Evolutionary conservation across 75 land plant genomes (phyloP).

Genomic region (Pinus albicaulis): DNA sequence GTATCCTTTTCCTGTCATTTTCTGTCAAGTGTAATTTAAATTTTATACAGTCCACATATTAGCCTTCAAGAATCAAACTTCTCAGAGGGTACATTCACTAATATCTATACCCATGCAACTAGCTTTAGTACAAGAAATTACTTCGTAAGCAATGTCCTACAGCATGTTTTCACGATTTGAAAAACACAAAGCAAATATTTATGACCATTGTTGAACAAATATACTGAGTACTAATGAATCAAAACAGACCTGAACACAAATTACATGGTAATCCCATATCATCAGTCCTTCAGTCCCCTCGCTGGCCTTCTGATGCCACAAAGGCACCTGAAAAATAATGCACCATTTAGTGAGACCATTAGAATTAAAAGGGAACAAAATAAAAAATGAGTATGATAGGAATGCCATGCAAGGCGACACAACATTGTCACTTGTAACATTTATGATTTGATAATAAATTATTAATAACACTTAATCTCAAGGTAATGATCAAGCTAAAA

Average conservation of each 20-base stretch:
- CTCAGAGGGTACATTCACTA: neutral
- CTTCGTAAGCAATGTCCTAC: neutral
- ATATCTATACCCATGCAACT: neutral
- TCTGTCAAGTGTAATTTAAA: slow-evolving; percentile 6
- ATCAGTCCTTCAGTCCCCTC: slow-evolving; percentile 61
- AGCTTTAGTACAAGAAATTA: neutral
- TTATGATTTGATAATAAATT: neutral
- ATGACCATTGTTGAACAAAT: neutral
- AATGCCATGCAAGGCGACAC: neutral
- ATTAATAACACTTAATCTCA: neutral
- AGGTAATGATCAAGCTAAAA: neutral
- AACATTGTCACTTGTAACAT: no score
- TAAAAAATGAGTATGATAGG: neutral
- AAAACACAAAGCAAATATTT: neutral
- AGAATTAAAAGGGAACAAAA: neutral
- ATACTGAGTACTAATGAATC: neutral
- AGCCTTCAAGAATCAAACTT: slow-evolving; percentile 1
- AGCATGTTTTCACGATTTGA: neutral
- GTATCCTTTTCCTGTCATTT: slow-evolving; percentile 8
- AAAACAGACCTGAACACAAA: slow-evolving; percentile 80
- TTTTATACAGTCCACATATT: neutral
- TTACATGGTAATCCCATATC: slow-evolving; percentile 98
- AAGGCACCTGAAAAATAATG: slow-evolving; percentile 57
- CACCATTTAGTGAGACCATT: neutral
- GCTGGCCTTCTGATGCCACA: slow-evolving; percentile 93